Base-by-base conservation (phyloP, 805 yeast species). In the Komagataella pseudopastoris region DNA sequence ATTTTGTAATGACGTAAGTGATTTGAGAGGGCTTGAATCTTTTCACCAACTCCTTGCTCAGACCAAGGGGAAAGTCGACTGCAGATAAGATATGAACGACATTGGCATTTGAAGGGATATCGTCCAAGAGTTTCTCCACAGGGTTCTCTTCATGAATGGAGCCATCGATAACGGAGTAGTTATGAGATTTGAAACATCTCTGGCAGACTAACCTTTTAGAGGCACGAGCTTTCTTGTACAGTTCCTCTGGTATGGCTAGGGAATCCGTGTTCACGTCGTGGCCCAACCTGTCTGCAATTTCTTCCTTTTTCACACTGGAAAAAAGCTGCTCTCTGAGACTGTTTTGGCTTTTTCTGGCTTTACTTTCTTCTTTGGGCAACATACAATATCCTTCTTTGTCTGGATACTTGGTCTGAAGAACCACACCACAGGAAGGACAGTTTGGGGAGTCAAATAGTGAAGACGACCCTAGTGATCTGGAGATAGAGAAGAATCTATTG, bases 51-150 rank as follows among this genome's bases (percentile, higher is more conserved):
- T 59, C 56, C 6, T 60, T 57, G 52, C 74, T 67, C 2, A 82
- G 58, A 6, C 82, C 72, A 45, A 83, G 66, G 1, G 96, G 96
- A 60, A 87, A 86, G 56, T 87, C 95, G 12, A 74, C 63, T 1
- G 85, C 80, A 43, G 85, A 81, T 7, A 83, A 68, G 1, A 85
- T 78, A 59, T 84, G 81, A 2, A 83, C 73, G 1, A 84, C 56
- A 6, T 71, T 71, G 3, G 78, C 74, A 36, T 63, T 57, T 3
- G 57, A 59, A 2, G 81, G 88, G 20, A 77, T 67, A 2, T 55
- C 52, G 4, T 57, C 56, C 52, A 70, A 50, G 1, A 74, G 63
- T 4, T 65, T 63, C 1, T 62, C 58, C 3, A 63, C 57, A 1
- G 69, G 56, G 49, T 62, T 56, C 6, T 61, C 61, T 43, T 62